Percentiles rank a stretch among this genome's conserved stretches.
phyloP scores from a whole-genome alignment of 768 basidiomycete species.

The Suillus weaverae region DNA sequence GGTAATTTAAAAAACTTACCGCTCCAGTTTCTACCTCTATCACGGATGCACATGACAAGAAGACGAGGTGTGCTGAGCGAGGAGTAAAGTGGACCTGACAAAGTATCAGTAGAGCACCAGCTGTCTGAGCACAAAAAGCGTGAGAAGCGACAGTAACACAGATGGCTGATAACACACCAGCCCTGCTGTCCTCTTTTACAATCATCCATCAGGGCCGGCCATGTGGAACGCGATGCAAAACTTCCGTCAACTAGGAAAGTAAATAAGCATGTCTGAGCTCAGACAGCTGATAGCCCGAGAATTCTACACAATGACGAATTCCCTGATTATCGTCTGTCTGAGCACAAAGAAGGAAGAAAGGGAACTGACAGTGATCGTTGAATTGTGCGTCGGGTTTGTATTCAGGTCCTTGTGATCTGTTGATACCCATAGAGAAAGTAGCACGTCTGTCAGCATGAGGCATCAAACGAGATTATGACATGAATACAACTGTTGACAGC shows the following conservation, averaged over 20 bases:
- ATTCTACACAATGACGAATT: background rate
- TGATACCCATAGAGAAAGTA: background rate
- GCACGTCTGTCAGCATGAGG: background rate
- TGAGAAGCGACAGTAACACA: background rate
- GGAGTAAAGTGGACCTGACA: background rate
- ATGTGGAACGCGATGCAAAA: background rate
- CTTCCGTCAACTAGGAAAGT: background rate
- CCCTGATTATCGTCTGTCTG: background rate
- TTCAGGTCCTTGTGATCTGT: background rate
- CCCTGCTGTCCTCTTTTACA: background rate
- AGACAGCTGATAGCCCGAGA: background rate
- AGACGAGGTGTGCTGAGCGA: background rate
- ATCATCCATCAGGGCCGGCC: background rate
- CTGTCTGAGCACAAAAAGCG: background rate
- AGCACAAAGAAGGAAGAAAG: background rate
- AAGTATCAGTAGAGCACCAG: background rate
- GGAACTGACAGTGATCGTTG: background rate
- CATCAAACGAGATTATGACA: no score
- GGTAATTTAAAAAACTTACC: background rate
- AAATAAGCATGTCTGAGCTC: background rate
- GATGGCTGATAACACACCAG: background rate
- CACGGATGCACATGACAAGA: background rate
- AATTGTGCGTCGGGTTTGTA: background rate
- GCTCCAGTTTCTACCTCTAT: background rate
- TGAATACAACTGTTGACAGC: background rate